These are phyloP conservation scores for Paraglomus occultum DNA, from an alignment of 192 early-diverging fungal species.

Conservation along the genomic window DNA sequence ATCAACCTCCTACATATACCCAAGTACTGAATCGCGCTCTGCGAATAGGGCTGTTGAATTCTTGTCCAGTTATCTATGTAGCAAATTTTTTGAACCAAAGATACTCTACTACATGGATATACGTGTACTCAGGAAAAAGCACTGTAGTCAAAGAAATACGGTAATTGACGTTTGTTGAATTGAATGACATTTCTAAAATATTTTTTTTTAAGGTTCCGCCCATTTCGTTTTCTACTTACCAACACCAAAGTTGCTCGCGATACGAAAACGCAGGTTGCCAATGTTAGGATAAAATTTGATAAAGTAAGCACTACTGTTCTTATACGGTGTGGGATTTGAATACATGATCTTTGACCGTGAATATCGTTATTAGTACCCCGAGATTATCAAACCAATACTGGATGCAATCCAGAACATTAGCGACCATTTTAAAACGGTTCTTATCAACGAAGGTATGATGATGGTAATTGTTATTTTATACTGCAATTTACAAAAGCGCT, in stretches of 20 bases:
- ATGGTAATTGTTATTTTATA: not conserved
- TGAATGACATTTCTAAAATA: not conserved
- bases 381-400: conserved; percentile 61
- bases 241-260: conserved; percentile 89
- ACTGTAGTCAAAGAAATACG: no score
- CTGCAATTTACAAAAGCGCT: no score
- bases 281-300: conserved; percentile 61
- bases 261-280: conserved; percentile 82
- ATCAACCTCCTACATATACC: no score
- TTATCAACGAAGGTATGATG: conserved; percentile 31
- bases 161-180: not conserved
- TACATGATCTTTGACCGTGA: not conserved
- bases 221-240: conserved; percentile 78
- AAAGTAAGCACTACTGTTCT: conserved; percentile 33
- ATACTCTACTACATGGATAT: no score
- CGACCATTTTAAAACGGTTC: conserved; percentile 35
- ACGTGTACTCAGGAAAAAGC: no score
- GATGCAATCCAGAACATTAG: conserved; percentile 68
- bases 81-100: no score
- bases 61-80: no score
- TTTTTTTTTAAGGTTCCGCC: conserved; percentile 46
- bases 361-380: conserved; percentile 42
- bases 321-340: not conserved
- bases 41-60: no score
- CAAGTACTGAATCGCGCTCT: no score